Percentiles rank a stretch among this genome's conserved stretches.
phyloP scores from a whole-genome alignment of 441 rosid species.

The Metrosideros polymorpha region DNA sequence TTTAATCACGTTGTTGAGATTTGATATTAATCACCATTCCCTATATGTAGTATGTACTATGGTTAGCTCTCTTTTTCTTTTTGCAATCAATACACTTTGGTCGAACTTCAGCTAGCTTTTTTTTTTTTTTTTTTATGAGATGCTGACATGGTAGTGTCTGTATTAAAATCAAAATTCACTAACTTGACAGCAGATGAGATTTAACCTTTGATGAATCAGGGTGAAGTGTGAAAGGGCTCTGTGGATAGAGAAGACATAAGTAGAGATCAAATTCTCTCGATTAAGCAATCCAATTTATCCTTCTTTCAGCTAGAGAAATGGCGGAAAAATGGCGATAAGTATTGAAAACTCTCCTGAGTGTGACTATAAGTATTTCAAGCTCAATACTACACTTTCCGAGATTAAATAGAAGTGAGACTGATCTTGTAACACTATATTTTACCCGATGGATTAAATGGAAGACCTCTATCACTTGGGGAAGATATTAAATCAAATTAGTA shows the following conservation, averaged over 20 bases:
- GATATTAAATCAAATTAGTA: not conserved
- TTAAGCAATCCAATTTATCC: not conserved
- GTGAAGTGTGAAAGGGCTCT: not conserved
- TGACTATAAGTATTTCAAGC: not conserved
- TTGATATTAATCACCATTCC: not conserved
- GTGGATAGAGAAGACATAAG: not conserved
- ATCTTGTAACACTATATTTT: not conserved
- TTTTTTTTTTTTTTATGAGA: not conserved
- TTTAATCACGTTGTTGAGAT: not conserved
- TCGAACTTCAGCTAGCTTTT: not conserved
- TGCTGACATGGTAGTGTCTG: fast-evolving
- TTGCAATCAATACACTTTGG: not conserved
- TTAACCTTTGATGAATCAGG: not conserved
- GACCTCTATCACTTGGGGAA: not conserved
- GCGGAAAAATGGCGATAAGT: fast-evolving
- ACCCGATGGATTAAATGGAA: not conserved
- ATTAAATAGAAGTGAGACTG: not conserved
- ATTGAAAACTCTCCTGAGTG: not conserved
- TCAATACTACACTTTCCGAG: fast-evolving
- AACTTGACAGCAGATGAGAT: not conserved
- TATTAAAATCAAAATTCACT: not conserved
- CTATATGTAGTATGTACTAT: not conserved
- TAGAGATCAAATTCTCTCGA: not conserved
- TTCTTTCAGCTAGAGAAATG: not conserved
- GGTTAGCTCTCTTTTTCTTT: not conserved